A percentile compares a stretch with the other conserved stretches of the same genome.
Conservation (phyloP, 2,329 filamentous ascomycete genomes). For the Neoarthrinium moseri region DNA sequence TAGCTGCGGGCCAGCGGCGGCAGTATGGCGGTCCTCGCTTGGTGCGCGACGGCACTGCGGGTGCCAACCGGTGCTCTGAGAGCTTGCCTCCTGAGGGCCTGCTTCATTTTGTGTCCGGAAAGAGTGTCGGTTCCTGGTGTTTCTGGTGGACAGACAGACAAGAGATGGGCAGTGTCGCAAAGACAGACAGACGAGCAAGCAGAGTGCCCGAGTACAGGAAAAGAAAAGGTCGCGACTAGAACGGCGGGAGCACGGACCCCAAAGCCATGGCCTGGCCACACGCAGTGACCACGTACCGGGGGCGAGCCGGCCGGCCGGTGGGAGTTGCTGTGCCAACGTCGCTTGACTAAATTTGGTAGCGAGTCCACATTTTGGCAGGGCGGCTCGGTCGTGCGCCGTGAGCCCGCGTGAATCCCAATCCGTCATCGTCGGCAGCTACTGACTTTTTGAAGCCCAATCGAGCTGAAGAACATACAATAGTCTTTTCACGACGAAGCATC, state of each 20-base stretch:
- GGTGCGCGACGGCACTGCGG: conserved; percentile 4
- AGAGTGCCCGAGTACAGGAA: too few relatives aligned
- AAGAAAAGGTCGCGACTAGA: neutral
- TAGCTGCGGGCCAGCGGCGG: conserved; percentile 17
- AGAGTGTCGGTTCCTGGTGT: neutral
- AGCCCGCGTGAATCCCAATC: too few relatives aligned
- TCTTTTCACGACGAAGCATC: too few relatives aligned
- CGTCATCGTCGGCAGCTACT: neutral
- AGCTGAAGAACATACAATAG: too few relatives aligned
- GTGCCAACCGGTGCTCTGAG: conserved; percentile 12
- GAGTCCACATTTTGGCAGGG: conserved; percentile 12
- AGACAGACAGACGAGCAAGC: too few relatives aligned
- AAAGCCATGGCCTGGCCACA: neutral
- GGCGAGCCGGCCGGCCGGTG: neutral
- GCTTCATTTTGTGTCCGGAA: conserved; percentile 19
- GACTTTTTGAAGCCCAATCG: too few relatives aligned
- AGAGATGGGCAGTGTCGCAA: neutral
- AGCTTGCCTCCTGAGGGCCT: conserved; percentile 15
- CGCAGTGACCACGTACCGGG: too few relatives aligned
- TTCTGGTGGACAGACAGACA: neutral
- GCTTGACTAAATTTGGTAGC: conserved; percentile 9
- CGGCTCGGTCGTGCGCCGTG: too few relatives aligned
- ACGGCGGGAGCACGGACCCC: neutral
- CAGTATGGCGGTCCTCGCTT: conserved; percentile 5
- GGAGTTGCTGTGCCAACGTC: conserved; percentile 12